A percentile compares a stretch with the other conserved stretches of the same genome.
Evolutionary conservation across 257 asterid genomes (phyloP).

Genomic region (Nicotiana benthamiana): DNA sequence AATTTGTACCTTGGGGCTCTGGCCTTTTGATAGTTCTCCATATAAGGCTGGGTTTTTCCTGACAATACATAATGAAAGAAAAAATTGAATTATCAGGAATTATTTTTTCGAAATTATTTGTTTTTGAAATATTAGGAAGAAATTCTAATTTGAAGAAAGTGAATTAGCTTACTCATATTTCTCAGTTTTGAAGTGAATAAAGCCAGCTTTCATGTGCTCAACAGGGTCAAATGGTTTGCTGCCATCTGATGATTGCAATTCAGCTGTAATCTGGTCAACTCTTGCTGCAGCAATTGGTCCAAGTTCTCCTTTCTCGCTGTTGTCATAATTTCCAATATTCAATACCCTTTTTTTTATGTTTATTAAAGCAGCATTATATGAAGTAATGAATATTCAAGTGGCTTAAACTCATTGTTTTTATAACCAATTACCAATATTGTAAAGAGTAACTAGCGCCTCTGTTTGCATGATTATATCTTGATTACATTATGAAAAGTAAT

Average conservation of each 20-base stretch:
- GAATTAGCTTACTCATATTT: conserved; percentile 59
- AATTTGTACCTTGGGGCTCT: conserved; percentile 68
- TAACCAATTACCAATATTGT: no score
- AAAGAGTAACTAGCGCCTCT: no score
- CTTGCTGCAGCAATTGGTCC: conserved; percentile 77
- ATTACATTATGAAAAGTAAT: no score
- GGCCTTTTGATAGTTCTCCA: conserved; percentile 77
- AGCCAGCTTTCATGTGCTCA: conserved; percentile 71
- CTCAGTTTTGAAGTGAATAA: conserved; percentile 73
- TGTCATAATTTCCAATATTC: neutral
- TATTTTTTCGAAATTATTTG: neutral
- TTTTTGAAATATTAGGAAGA: neutral
- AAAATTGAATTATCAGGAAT: neutral
- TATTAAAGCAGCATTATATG: neutral
- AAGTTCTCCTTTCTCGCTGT: conserved; percentile 73
- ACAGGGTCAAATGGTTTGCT: conserved; percentile 31
- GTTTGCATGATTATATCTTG: neutral
- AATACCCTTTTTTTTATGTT: neutral
- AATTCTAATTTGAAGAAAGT: neutral
- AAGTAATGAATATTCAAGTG: neutral
- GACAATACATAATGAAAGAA: conserved; percentile 1
- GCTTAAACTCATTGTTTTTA: neutral
- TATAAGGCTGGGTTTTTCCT: conserved; percentile 65
- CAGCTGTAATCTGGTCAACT: conserved; percentile 62
- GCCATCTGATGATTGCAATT: conserved; percentile 39